Percentiles rank a stretch among this genome's conserved stretches.
Conservation (phyloP, 176 grass and related monocot species). For the Lolium multiflorum region DNA sequence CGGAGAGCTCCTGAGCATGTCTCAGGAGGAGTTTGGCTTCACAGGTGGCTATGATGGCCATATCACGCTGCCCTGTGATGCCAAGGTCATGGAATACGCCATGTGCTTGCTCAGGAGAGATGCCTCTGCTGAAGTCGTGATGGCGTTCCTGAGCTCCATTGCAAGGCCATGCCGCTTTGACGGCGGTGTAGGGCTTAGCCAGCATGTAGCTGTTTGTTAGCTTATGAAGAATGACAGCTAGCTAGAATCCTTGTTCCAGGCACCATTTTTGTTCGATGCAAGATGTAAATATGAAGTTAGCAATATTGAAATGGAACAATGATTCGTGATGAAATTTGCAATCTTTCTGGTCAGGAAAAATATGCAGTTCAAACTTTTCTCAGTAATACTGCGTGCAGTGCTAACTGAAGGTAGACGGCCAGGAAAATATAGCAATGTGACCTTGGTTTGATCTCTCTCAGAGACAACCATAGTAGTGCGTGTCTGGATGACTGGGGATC, state of each 20-base stretch:
- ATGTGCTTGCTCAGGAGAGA: constrained; percentile 11
- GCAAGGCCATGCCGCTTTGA: constrained; percentile 27
- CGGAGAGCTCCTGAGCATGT: no score
- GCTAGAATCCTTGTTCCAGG: constrained; percentile 3
- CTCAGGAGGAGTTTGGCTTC: background rate
- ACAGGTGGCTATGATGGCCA: background rate
- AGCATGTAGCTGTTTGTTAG: no score
- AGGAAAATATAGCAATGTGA: background rate
- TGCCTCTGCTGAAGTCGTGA: constrained; percentile 43
- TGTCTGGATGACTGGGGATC: background rate
- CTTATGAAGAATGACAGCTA: background rate
- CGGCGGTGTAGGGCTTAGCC: background rate
- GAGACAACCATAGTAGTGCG: no score
- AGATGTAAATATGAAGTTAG: background rate
- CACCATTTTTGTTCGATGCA: background rate
- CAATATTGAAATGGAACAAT: background rate
- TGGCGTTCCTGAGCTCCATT: constrained; percentile 52
- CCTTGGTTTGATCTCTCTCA: constrained; percentile 35
- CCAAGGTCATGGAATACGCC: constrained; percentile 48
- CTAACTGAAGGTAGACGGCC: background rate
- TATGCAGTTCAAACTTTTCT: background rate
- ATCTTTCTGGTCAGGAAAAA: background rate
- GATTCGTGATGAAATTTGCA: background rate
- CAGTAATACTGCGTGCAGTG: background rate
- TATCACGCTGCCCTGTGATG: constrained; percentile 54